Evolutionary conservation across 306 rosid species (phyloP), one percentile per base, ranked within the genome.

Genomic region (Notholithocarpus densiflorus): DNA sequence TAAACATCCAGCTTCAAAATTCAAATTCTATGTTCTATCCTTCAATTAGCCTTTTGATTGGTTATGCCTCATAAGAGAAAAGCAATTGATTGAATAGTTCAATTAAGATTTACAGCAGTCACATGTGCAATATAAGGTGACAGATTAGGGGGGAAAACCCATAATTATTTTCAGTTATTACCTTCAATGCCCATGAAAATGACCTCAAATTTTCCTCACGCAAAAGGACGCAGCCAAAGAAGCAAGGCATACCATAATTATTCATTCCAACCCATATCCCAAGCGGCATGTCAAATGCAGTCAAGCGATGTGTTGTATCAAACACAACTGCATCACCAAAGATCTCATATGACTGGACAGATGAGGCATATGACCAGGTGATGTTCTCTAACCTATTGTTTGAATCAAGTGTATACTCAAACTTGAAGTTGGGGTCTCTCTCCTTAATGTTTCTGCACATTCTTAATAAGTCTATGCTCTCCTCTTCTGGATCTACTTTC

Each of bases 191-290:
- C 98, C 98, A 94, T 45, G 97, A 86, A 88, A 84, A 89, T 7
- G 97, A 94, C 84, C 90, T 88, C 76, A 86, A 65, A 45, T 86
- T 90, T 89, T 94, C 97, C 75, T 94, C 98, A 70, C 91, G 90
- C 26, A 94, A 82, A 76, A 94, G 97, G 77, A 79, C 93, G 34
- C 98, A 94, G 76, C 98, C 93, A 78, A 94, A 94, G 88, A 94
- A 89, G 90, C 98, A 94, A 73, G 98, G 98, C 98, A 92, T 94
- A 68, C 98, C 97, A 84, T 92, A 92, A 82, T 94, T 94, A 80
- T 94, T 94, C 77, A 94, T 84, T 77, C 98, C 98, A 81, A 94
- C 97, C 98, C 94, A 94, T 77, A 94, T 87, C 81, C 97, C 98
- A 6, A 94, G 87, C 0, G 97, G 97, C 98, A 94, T 92, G 84